Percentiles rank a stretch among this genome's conserved stretches.
Evolutionary conservation across 768 basidiomycete species (phyloP).

Genomic region (Lactarius deliciosus): DNA sequence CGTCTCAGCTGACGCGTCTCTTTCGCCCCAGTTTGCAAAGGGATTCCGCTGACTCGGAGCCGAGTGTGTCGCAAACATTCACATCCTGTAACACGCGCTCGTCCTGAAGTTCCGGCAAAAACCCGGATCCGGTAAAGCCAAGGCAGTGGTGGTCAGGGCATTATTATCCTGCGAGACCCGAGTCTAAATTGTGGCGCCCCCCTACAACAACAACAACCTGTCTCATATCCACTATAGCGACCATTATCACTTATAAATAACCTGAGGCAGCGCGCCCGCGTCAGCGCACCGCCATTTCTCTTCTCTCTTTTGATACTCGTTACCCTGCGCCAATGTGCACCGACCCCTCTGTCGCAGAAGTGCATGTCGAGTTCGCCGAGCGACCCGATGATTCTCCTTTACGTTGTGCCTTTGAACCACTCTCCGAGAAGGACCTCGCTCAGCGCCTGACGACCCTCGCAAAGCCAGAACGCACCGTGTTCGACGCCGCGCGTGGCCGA

Average conservation of each 20-base stretch:
- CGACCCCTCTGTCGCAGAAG: conserved; percentile 14
- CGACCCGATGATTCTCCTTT: conserved; percentile 26
- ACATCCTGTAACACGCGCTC: conserved; percentile 1
- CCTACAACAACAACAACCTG: conserved; percentile 10
- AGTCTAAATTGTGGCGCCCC: conserved; percentile 17
- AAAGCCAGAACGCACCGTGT: conserved; percentile 23
- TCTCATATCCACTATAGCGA: conserved; percentile 9
- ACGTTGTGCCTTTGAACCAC: conserved; percentile 26
- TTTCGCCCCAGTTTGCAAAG: background rate
- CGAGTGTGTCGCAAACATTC: background rate
- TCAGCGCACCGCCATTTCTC: background rate
- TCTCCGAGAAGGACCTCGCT: conserved; percentile 23
- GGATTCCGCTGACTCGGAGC: background rate
- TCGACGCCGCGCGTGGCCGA: conserved; percentile 26
- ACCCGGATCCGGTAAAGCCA: conserved; percentile 7
- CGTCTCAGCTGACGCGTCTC: background rate
- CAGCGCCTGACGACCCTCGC: conserved; percentile 23
- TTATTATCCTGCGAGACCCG: conserved; percentile 1
- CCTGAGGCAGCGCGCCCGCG: background rate
- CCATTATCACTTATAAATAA: background rate
- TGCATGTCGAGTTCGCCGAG: conserved; percentile 25
- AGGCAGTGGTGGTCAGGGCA: background rate
- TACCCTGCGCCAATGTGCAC: conserved; percentile 9
- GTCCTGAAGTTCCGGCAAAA: background rate
- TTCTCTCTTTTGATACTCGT: background rate